Percentiles rank a stretch among this genome's conserved stretches.
Conservation (phyloP, 352 stramenopile genomes). For the Pythium guiyangense region DNA sequence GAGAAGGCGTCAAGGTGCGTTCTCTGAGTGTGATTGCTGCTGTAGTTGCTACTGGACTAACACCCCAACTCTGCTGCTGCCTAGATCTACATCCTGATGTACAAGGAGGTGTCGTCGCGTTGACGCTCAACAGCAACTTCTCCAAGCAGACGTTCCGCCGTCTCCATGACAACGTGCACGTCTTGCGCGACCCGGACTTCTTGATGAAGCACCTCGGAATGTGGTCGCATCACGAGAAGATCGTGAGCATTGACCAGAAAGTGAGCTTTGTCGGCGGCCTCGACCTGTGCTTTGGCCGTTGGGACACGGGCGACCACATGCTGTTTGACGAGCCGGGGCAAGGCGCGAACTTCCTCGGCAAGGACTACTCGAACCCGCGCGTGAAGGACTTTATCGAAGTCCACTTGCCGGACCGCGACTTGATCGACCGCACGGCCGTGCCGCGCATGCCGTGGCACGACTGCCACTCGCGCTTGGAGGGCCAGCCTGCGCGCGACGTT, state of each 20-base stretch:
- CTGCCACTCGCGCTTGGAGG: conserved; percentile 74
- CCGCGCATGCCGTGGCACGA: conserved; percentile 88
- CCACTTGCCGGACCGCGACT: conserved; percentile 61
- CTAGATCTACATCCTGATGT: conserved; percentile 88
- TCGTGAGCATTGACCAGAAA: conserved; percentile 87
- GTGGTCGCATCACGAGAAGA: conserved; percentile 92
- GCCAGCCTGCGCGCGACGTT: conserved; percentile 75
- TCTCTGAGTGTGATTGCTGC: not conserved
- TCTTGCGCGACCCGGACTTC: conserved; percentile 88
- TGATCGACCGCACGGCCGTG: conserved; percentile 66
- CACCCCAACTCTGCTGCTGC: too few species aligned
- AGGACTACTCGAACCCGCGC: conserved; percentile 83
- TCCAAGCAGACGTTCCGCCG: conserved; percentile 64
- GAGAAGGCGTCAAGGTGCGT: conserved; percentile 63
- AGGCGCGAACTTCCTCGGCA: conserved; percentile 63
- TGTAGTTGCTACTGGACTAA: not conserved
- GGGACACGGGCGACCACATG: conserved; percentile 61
- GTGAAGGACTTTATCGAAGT: conserved; percentile 85
- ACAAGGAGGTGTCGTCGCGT: conserved; percentile 86
- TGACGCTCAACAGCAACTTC: conserved; percentile 84
- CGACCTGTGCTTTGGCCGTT: conserved; percentile 89
- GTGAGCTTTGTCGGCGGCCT: conserved; percentile 88
- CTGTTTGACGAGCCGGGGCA: conserved; percentile 60
- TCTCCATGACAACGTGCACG: conserved; percentile 79
- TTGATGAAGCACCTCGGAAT: conserved; percentile 84